A percentile compares a stretch with the other conserved stretches of the same genome.
These are phyloP conservation scores for Phytopythium montanum DNA, from an alignment of 352 stramenopile genomes.

Conservation along the genomic window DNA sequence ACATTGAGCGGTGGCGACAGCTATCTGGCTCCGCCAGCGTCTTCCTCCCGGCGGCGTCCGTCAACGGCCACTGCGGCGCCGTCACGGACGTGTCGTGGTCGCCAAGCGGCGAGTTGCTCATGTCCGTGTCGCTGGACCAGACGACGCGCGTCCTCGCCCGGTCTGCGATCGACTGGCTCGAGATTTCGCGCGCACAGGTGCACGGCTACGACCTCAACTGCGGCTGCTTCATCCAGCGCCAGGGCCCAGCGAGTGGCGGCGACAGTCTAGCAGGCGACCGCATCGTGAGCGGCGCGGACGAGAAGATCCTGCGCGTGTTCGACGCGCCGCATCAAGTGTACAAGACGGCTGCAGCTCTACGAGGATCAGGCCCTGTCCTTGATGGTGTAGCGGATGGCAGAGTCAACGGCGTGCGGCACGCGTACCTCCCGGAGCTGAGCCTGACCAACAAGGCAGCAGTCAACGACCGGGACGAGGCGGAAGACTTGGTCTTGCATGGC, in stretches of 20 bases:
- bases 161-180: conserved; percentile 28
- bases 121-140: conserved; percentile 75
- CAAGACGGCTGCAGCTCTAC: conserved; percentile 20
- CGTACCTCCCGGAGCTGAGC: conserved; percentile 73
- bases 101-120: conserved; percentile 49
- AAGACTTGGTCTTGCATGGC: conserved; percentile 9
- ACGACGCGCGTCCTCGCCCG: conserved; percentile 52
- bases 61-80: conserved; percentile 49
- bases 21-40: conserved; percentile 39
- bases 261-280: conserved; percentile 11
- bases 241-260: conserved; percentile 5
- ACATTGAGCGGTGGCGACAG: conserved; percentile 67
- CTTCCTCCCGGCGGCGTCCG: conserved; percentile 44
- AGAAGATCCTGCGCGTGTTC: conserved; percentile 82
- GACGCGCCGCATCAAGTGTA: conserved; percentile 54
- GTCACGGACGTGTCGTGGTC: conserved; percentile 75
- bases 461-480: background rate
- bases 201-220: conserved; percentile 84
- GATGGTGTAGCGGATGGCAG: background rate
- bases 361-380: conserved; percentile 1
- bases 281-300: conserved; percentile 76
- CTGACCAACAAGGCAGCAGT: conserved; percentile 61
- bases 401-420: conserved; percentile 31
- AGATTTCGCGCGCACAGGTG: conserved; percentile 76
- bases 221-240: conserved; percentile 36